phyloP scores from a whole-genome alignment of 139 green algal genomes.

The Micractinium conductrix region DNA sequence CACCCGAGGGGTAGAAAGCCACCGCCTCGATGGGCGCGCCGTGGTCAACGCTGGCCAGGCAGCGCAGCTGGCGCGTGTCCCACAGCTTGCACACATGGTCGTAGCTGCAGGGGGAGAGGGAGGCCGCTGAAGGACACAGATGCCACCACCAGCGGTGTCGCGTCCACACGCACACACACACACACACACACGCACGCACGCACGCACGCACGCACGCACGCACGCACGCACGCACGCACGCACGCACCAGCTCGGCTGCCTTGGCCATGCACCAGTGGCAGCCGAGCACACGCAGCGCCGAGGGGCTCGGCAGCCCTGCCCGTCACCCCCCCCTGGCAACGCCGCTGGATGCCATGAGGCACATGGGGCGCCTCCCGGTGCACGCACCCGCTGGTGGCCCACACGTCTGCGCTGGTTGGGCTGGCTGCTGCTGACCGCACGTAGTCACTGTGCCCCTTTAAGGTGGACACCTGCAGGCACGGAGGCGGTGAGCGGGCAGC shows the following conservation, averaged over 20 bases:
- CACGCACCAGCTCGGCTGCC: neutral
- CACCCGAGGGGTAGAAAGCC: constrained; percentile 79
- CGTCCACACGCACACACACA: too few relatives aligned
- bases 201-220: neutral
- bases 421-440: constrained; percentile 69
- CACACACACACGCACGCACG: too few relatives aligned
- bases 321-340: neutral
- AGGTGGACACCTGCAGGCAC: constrained; percentile 46
- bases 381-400: constrained; percentile 63
- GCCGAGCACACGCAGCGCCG: too few relatives aligned
- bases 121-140: too few relatives aligned
- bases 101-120: constrained; percentile 59
- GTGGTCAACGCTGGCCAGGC: constrained; percentile 72
- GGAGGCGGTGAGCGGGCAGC: too few relatives aligned
- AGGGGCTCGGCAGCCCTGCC: neutral
- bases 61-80: constrained; percentile 70
- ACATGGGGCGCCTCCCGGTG: too few relatives aligned
- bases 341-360: neutral
- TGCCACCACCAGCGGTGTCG: too few relatives aligned
- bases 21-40: constrained; percentile 85
- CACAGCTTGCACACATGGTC: constrained; percentile 89
- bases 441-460: constrained; percentile 91
- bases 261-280: too few relatives aligned
- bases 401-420: constrained; percentile 65
- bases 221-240: neutral